phyloP scores from a whole-genome alignment of 768 basidiomycete genomes.

The Crepidotus variabilis region DNA sequence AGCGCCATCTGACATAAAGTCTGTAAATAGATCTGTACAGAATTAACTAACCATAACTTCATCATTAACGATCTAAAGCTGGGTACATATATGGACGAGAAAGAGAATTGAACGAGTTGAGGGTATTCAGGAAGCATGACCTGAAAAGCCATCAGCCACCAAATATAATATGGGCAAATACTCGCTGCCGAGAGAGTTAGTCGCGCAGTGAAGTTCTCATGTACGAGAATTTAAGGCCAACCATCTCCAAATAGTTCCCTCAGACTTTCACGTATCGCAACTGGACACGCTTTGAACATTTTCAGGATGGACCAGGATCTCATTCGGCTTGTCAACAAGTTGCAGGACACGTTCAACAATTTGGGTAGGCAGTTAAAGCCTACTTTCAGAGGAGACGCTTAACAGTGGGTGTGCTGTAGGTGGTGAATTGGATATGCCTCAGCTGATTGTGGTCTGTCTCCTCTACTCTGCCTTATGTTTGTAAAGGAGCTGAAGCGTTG shows the following conservation, averaged over 20 bases:
- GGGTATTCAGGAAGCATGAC: no score
- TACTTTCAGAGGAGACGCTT: constrained; percentile 5
- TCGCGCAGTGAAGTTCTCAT: not conserved
- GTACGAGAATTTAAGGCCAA: not conserved
- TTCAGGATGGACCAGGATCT: constrained; percentile 85
- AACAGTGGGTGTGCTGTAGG: constrained; percentile 37
- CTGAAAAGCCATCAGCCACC: no score
- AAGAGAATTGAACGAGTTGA: no score
- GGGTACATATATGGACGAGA: no score
- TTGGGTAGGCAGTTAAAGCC: constrained; percentile 49
- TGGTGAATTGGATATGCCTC: constrained; percentile 91
- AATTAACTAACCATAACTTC: no score
- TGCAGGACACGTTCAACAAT: constrained; percentile 90
- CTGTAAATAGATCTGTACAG: no score
- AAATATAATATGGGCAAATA: not conserved
- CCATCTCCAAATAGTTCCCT: not conserved
- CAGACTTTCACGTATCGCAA: not conserved
- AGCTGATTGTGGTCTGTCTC: constrained; percentile 76
- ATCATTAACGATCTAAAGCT: no score
- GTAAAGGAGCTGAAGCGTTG: constrained; percentile 9
- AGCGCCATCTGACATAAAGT: no score
- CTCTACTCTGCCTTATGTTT: not conserved
- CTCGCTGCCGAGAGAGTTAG: not conserved
- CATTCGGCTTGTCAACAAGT: constrained; percentile 91
- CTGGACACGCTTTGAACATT: not conserved